Percentiles rank a stretch among this genome's conserved stretches.
These are phyloP conservation scores for Halenospora varia DNA, from an alignment of 495 filamentous ascomycete genomes.

Conservation along the genomic window DNA sequence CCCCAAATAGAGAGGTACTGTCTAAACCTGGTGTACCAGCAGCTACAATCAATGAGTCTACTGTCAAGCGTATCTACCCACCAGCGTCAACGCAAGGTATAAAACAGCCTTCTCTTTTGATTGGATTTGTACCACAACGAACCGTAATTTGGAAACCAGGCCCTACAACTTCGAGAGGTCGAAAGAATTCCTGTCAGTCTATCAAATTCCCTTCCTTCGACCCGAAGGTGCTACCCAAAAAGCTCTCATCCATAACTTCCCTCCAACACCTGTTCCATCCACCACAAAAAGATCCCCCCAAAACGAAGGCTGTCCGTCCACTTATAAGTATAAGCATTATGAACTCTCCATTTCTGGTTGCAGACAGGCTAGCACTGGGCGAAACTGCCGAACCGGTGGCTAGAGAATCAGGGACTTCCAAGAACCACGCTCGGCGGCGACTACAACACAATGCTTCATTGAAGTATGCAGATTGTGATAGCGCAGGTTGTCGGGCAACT, in stretches of 20 bases:
- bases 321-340: slow-evolving; percentile 24
- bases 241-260: background rate
- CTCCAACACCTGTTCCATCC: too few relatives aligned
- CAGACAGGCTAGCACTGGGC: slow-evolving; percentile 3
- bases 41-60: too few relatives aligned
- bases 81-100: too few relatives aligned
- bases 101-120: too few relatives aligned
- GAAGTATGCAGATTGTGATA: slow-evolving; percentile 21
- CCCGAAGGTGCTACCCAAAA: too few relatives aligned
- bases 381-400: background rate
- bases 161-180: background rate
- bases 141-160: background rate
- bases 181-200: background rate
- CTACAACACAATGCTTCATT: background rate
- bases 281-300: too few relatives aligned
- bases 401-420: background rate
- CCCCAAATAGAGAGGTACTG: background rate
- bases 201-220: slow-evolving; percentile 5
- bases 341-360: slow-evolving; percentile 20
- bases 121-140: too few relatives aligned
- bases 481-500: slow-evolving; percentile 28
- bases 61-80: too few relatives aligned
- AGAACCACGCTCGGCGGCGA: background rate
- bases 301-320: slow-evolving; percentile 28
- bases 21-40: background rate